phyloP scores from a whole-genome alignment of 768 basidiomycete species.

The Auricularia sp. region DNA sequence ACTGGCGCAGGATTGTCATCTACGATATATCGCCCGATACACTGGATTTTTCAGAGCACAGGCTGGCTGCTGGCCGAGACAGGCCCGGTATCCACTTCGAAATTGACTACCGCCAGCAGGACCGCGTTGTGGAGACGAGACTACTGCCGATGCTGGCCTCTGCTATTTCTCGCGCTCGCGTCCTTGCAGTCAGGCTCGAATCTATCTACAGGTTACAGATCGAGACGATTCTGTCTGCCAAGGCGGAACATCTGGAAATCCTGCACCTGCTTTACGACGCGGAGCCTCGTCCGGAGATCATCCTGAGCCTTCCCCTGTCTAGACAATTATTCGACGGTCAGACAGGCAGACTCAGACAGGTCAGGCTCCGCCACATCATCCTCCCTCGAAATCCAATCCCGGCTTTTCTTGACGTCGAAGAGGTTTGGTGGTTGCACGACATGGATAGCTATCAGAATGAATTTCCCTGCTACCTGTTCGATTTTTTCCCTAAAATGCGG shows the following conservation, averaged over 20 bases:
- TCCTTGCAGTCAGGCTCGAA: not conserved
- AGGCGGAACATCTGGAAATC: not conserved
- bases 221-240: not conserved
- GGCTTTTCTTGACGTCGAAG: not conserved
- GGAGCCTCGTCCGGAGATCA: not conserved
- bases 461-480: not conserved
- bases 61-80: not conserved
- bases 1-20: not conserved
- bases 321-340: not conserved
- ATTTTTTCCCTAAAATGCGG: not conserved
- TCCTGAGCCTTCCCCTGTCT: not conserved
- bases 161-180: not conserved
- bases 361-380: not conserved
- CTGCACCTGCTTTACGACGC: not conserved
- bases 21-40: not conserved
- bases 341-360: not conserved
- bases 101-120: not conserved
- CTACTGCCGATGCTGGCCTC: not conserved
- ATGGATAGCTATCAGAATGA: not conserved
- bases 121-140: not conserved
- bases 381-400: not conserved
- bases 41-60: not conserved
- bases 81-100: not conserved
- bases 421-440: not conserved
- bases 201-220: not conserved